Percentiles rank a stretch among this genome's conserved stretches.
Conservation (phyloP, 768 basidiomycete genomes). For the Podaxis pistillaris region DNA sequence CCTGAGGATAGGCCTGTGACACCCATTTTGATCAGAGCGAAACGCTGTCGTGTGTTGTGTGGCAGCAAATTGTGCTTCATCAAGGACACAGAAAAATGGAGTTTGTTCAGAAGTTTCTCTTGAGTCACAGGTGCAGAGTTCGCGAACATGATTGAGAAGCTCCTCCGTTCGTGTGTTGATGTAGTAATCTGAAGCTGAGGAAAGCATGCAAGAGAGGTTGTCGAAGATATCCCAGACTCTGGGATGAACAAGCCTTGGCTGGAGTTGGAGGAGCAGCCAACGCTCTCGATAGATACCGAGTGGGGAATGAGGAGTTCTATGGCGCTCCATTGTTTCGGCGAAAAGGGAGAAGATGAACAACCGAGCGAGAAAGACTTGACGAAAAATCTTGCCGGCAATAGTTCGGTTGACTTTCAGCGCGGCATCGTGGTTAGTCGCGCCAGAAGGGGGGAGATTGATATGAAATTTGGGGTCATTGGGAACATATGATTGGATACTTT, state of each 20-base stretch:
- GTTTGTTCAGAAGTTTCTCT: constrained; percentile 20
- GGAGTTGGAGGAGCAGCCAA: constrained; percentile 43
- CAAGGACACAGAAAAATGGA: constrained; percentile 43
- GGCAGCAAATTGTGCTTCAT: constrained; percentile 45
- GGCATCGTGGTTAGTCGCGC: constrained; percentile 29
- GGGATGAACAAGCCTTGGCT: constrained; percentile 33
- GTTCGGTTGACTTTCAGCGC: constrained; percentile 33
- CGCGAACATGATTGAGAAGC: constrained; percentile 30
- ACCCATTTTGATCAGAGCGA: constrained; percentile 33
- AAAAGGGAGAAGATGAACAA: constrained; percentile 39
- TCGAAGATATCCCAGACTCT: constrained; percentile 43
- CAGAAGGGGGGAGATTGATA: constrained; percentile 28
- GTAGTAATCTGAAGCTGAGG: constrained; percentile 31
- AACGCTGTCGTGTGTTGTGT: constrained; percentile 36
- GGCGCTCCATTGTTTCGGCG: constrained; percentile 28
- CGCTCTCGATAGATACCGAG: constrained; percentile 26
- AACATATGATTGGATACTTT: constrained; percentile 35
- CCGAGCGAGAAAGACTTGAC: constrained; percentile 39
- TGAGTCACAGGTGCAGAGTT: constrained; percentile 20
- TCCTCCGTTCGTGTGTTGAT: constrained; percentile 32
- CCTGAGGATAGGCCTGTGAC: constrained; percentile 37
- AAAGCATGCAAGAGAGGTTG: constrained; percentile 32
- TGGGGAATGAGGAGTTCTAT: not conserved
- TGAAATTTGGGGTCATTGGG: constrained; percentile 34
- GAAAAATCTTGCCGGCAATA: constrained; percentile 36